A percentile compares a stretch with the other conserved stretches of the same genome.
These are phyloP conservation scores for Plasmodium blacklocki DNA, from an alignment of 169 alveolate species.

Conservation along the genomic window DNA sequence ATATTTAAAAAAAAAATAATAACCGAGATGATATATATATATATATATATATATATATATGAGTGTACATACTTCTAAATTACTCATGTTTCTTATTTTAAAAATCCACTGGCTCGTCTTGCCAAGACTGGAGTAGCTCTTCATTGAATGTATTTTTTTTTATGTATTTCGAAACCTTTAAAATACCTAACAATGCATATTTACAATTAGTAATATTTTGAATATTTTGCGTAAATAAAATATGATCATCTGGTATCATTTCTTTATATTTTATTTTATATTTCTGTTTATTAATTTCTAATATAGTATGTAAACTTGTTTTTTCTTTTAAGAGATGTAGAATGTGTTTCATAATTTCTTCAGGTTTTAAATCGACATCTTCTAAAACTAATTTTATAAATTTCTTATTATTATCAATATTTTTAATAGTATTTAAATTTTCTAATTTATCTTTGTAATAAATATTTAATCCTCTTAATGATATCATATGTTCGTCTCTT, in stretches of 20 bases:
- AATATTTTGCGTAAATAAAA: slow-evolving; percentile 53
- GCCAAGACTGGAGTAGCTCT: slow-evolving; percentile 51
- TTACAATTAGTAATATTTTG: slow-evolving; percentile 65
- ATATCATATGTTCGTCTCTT: slow-evolving; percentile 47
- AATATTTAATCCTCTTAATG: slow-evolving; percentile 66
- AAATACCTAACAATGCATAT: slow-evolving; percentile 63
- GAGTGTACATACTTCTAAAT: not conserved
- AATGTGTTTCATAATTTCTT: slow-evolving; percentile 37
- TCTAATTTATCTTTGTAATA: slow-evolving; percentile 43
- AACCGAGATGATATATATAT: not conserved
- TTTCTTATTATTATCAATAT: slow-evolving; percentile 64
- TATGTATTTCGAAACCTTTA: slow-evolving; percentile 48
- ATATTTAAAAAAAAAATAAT: not conserved
- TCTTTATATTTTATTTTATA: slow-evolving; percentile 64
- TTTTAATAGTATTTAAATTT: slow-evolving; percentile 56
- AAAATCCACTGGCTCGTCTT: slow-evolving; percentile 43
- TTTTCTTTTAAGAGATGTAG: slow-evolving; percentile 44
- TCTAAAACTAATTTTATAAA: slow-evolving; percentile 64
- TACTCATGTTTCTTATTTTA: not conserved
- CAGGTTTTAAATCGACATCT: slow-evolving; percentile 44
- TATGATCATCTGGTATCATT: slow-evolving; percentile 59
- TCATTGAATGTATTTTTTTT: slow-evolving; percentile 46
- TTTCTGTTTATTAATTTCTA: slow-evolving; percentile 43
- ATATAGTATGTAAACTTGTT: slow-evolving; percentile 39
- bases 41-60: slow-evolving; percentile 6